These are phyloP conservation scores for Kluyveromyces aestuarii DNA, from an alignment of 805 yeast genomes.

Conservation along the genomic window DNA sequence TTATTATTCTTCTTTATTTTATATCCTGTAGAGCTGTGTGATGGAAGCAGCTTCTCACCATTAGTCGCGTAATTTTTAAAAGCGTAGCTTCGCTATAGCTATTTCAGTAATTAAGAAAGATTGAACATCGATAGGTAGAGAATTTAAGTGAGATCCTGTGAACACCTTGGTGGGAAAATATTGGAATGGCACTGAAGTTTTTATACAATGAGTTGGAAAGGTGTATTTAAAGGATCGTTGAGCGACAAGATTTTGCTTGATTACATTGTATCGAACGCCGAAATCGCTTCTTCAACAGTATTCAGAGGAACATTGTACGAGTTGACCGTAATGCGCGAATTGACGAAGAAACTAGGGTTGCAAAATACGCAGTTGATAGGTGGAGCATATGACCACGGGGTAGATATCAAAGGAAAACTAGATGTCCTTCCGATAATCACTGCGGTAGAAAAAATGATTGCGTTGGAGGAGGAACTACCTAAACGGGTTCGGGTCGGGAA, in stretches of 20 bases:
- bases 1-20: neutral
- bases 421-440: conserved; percentile 10
- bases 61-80: neutral
- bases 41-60: too few species aligned
- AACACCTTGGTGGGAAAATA: neutral
- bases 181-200: neutral
- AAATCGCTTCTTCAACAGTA: conserved; percentile 20
- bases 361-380: conserved; percentile 18
- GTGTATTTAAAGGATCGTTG: neutral
- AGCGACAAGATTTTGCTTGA: conserved; percentile 11
- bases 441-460: conserved; percentile 4
- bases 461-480: conserved; percentile 8
- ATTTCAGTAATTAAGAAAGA: neutral
- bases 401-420: conserved; percentile 26
- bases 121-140: neutral
- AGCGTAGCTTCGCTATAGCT: neutral
- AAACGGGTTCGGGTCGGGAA: conserved; percentile 13
- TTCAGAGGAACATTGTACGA: conserved; percentile 29
- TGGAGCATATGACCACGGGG: conserved; percentile 28
- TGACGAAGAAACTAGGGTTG: conserved; percentile 20
- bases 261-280: conserved; percentile 14
- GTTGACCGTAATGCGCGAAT: conserved; percentile 24
- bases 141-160: neutral
- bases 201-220: conserved; percentile 3
- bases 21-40: too few species aligned